Evolutionary conservation across 768 basidiomycete species (phyloP).

Genomic region (Rubroboletus satanas): DNA sequence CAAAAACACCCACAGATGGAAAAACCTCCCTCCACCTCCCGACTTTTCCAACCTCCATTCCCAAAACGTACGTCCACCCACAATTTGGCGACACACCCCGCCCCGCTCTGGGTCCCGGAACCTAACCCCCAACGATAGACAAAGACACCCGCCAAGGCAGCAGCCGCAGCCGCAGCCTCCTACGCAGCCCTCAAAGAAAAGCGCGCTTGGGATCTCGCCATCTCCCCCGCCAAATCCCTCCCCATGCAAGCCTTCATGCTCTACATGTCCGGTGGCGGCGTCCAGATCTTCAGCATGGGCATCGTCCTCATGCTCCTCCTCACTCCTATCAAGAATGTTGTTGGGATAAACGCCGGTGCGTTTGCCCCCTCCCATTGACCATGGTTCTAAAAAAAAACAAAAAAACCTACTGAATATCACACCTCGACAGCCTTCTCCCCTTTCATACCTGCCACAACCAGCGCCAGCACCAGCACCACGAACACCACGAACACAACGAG

Average conservation of each 20-base stretch:
- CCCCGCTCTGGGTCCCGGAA: not conserved
- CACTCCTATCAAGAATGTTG: slow-evolving; percentile 79
- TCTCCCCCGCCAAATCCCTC: slow-evolving; percentile 80
- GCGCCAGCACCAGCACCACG: not conserved
- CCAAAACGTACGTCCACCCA: slow-evolving; percentile 17
- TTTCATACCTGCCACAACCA: slow-evolving; percentile 45
- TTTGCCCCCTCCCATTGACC: not conserved
- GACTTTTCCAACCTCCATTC: slow-evolving; percentile 54
- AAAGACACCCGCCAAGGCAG: slow-evolving; percentile 36
- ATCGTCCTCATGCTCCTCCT: slow-evolving; percentile 92
- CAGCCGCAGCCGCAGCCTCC: slow-evolving; percentile 37
- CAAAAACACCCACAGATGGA: slow-evolving; percentile 44
- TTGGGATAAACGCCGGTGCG: slow-evolving; percentile 75
- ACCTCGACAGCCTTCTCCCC: slow-evolving; percentile 62
- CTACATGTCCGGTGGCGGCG: slow-evolving; percentile 95
- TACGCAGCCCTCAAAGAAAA: slow-evolving; percentile 69
- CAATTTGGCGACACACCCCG: not conserved
- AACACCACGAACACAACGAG: slow-evolving; percentile 28
- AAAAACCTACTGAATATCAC: not conserved
- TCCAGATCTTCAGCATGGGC: slow-evolving; percentile 96
- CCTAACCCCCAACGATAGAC: slow-evolving; percentile 34
- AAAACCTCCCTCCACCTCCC: slow-evolving; percentile 60
- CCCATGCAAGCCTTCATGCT: slow-evolving; percentile 99
- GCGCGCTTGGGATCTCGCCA: slow-evolving; percentile 84
- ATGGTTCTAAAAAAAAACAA: too few species aligned